Evolutionary conservation across 2,329 filamentous ascomycete genomes (phyloP).

Genomic region (Teratosphaeria zuluensis): DNA sequence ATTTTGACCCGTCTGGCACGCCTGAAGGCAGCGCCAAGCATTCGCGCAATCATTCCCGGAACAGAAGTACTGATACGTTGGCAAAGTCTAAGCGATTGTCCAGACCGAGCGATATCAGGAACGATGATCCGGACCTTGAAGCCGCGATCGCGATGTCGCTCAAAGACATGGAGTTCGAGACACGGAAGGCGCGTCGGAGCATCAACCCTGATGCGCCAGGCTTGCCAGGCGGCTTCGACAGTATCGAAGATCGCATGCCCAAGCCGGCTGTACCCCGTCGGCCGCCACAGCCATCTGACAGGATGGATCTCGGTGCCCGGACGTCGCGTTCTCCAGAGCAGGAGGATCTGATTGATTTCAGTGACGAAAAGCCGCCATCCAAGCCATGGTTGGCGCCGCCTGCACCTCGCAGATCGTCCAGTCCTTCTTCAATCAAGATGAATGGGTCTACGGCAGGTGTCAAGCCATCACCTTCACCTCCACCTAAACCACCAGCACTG

Average conservation of each 20-base stretch:
- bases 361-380: conserved; percentile 28
- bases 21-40: conserved; percentile 21
- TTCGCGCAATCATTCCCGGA: conserved; percentile 20
- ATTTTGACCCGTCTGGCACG: conserved; percentile 60
- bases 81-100: conserved; percentile 22
- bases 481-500: conserved; percentile 28
- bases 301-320: neutral
- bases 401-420: neutral
- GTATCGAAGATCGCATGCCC: conserved; percentile 3
- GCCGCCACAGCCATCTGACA: conserved; percentile 3
- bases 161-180: conserved; percentile 33
- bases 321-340: conserved; percentile 17
- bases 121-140: conserved; percentile 39
- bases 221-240: neutral
- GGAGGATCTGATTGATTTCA: conserved; percentile 39
- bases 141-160: conserved; percentile 40
- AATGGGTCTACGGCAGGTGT: conserved; percentile 19
- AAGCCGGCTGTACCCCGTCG: conserved; percentile 30
- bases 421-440: conserved; percentile 1
- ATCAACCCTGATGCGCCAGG: conserved; percentile 27
- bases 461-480: conserved; percentile 20
- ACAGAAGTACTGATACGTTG: conserved; percentile 23
- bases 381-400: conserved; percentile 19
- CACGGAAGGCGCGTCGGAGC: conserved; percentile 24
- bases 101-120: conserved; percentile 26